Evolutionary conservation across 306 rosid genomes (phyloP), one percentile per base, ranked within the genome.

Genomic region (Potentilla sterilis): DNA sequence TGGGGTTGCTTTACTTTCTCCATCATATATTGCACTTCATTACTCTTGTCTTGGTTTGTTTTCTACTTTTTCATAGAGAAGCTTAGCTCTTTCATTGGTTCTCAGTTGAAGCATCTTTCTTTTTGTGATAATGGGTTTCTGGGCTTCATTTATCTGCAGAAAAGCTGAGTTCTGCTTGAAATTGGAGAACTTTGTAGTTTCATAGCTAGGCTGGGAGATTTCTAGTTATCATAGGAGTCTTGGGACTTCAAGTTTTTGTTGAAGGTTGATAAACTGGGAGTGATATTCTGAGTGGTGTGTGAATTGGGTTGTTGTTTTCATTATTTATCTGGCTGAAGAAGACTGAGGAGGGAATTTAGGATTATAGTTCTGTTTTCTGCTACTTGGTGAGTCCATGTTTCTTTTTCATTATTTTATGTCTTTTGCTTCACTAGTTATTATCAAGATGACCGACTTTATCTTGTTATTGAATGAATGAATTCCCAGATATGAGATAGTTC

Each of bases 401-500:
- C 37, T 76, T 34, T 47, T 57, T 55, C 66, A 3, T 12, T 61
- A 44, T 28, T 44, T 40, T 37, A 28, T 32, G 13, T 62, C 16
- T 37, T 46, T 65, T 40, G 22, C 35, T 37, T 49, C 3, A 18
- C 9, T 32, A 22, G 61, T 11, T 38, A 7, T 34, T 41, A 65
- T 32, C 21, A 75, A 55, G 76, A 54, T 82, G 32, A 70, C 81
- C 49, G 19, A 76, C 62, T 24, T 78, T 80, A 55, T 55, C 74
- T 59, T 78, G 72, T 74, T 71, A 59, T 79, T 61, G 77, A 28
- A 28, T 28, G 28, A 28, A 28, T 28, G 28, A 69, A 70, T 77
- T 35, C 79, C 72, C 81, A 85, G 97, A 80, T 76, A 40, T 43
- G 69, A 77, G 67, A 48, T 35, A 38, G 83, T 80, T 61, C 68